Evolutionary conservation across 2,329 filamentous ascomycete genomes (phyloP).

Genomic region (Eurotiales sp.): DNA sequence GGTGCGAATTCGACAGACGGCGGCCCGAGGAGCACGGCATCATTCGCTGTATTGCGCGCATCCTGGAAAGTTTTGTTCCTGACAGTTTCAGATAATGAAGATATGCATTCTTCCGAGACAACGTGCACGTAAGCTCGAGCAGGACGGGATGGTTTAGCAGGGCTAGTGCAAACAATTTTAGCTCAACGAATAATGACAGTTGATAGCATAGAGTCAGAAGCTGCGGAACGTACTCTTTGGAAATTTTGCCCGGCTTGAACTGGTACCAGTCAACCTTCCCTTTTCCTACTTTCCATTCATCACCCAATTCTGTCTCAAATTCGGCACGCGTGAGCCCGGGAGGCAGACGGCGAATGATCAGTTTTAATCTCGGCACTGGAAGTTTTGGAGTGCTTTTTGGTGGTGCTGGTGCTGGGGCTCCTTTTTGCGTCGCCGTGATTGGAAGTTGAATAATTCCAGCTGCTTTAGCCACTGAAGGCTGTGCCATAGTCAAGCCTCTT

Average conservation of each 20-base stretch:
- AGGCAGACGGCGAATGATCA: slow-evolving; percentile 78
- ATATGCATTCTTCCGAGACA: slow-evolving; percentile 64
- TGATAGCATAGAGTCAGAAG: slow-evolving; percentile 3
- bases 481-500: slow-evolving; percentile 1
- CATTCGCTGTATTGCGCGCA: slow-evolving; percentile 70
- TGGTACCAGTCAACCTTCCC: slow-evolving; percentile 82
- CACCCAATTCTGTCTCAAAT: slow-evolving; percentile 67
- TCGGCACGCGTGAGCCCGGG: slow-evolving; percentile 79
- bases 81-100: slow-evolving; percentile 66
- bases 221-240: slow-evolving; percentile 78
- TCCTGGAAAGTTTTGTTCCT: slow-evolving; percentile 72
- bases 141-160: slow-evolving; percentile 79
- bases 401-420: slow-evolving; percentile 28
- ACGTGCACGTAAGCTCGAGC: slow-evolving; percentile 80
- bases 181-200: background rate
- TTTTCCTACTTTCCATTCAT: slow-evolving; percentile 75
- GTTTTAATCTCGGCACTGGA: slow-evolving; percentile 67
- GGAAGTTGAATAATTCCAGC: slow-evolving; percentile 55
- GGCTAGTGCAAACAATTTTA: slow-evolving; percentile 43
- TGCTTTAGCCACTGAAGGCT: slow-evolving; percentile 23
- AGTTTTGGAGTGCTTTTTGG: slow-evolving; percentile 45
- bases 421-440: slow-evolving; percentile 44
- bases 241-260: slow-evolving; percentile 71
- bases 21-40: slow-evolving; percentile 69
- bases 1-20: slow-evolving; percentile 77